Evolutionary conservation across 164 flowering plant species (phyloP), one percentile per base, ranked within the genome.

Genomic region (Vitis riparia): DNA sequence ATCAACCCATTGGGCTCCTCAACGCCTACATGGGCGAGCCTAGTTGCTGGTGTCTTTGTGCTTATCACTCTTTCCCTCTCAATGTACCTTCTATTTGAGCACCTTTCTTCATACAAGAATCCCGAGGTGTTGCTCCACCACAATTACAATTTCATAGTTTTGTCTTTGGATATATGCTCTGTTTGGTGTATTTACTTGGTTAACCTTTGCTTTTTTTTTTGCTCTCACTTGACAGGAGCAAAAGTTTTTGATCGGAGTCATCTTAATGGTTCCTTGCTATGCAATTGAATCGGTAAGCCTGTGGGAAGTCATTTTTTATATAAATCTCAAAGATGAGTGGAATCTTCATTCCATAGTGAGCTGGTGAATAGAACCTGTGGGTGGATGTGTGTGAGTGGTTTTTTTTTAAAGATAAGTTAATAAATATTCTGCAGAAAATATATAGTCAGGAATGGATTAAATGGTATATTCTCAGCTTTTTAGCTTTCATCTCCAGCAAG

Each of bases 211-310:
- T 14, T 60, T 27, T n/a, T 19, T 3, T 58, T 67, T 61, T 32
- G 14, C 15, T 12, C 19, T 32, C 9, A 7, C 32, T 44, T 74
- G 37, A 29, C 90, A 94, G 98, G 99, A 95, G 81, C 99, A 95
- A 76, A 95, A 90, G 77, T 95, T 95, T 83, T 81, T 95, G 68
- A 84, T 93, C 71, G 97, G 99, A 51, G 98, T 95, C 56, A 75
- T 93, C 65, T 77, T 93, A 47, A 95, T 95, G 99, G 99, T 93
- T 72, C 99, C 98, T 9, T 90, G 97, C 73, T 95, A 95, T 77
- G 75, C 93, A 11, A 70, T 95, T 81, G 99, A 95, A 84, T 95
- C 99, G 23, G 99, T 95, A 73, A 86, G 90, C 19, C 16, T 49
- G 59, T 65, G 44, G 44, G 44, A 37, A 37, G 44, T 37, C 44